Conservation (phyloP, 2,329 filamentous ascomycete species). For the Sclerotinia nivalis region DNA sequence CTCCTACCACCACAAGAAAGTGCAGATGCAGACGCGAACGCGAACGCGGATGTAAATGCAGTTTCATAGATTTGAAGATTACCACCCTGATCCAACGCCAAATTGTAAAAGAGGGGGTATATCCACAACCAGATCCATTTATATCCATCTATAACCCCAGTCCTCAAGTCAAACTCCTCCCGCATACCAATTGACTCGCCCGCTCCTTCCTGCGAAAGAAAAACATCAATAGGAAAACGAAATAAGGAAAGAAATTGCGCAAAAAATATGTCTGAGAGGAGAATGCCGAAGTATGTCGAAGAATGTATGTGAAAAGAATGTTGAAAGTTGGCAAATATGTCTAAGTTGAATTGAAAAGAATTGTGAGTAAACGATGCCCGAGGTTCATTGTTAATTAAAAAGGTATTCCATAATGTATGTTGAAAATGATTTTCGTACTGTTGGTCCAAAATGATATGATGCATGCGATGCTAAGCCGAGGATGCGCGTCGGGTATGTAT, state of each 20-base stretch:
- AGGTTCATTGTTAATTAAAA: background rate
- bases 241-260: background rate
- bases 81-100: conserved; percentile 2
- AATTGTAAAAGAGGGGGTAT: background rate
- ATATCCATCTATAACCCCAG: conserved; percentile 12
- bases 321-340: conserved; percentile 4
- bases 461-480: too few relatives aligned
- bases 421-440: background rate
- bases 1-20: background rate
- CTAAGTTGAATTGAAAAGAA: background rate
- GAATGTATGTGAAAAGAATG: conserved; percentile 1
- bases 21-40: background rate
- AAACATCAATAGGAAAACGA: background rate
- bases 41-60: background rate
- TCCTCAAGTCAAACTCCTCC: background rate
- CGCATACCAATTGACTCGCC: background rate
- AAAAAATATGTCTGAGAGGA: background rate
- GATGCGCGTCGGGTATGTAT: background rate
- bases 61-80: background rate
- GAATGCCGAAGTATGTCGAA: background rate
- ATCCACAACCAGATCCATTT: conserved; percentile 15
- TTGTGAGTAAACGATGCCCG: background rate
- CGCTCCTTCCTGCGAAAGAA: background rate
- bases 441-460: conserved; percentile 17
- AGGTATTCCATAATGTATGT: background rate